phyloP scores from a whole-genome alignment of 805 yeast genomes.

The Yarrowia porcina region DNA sequence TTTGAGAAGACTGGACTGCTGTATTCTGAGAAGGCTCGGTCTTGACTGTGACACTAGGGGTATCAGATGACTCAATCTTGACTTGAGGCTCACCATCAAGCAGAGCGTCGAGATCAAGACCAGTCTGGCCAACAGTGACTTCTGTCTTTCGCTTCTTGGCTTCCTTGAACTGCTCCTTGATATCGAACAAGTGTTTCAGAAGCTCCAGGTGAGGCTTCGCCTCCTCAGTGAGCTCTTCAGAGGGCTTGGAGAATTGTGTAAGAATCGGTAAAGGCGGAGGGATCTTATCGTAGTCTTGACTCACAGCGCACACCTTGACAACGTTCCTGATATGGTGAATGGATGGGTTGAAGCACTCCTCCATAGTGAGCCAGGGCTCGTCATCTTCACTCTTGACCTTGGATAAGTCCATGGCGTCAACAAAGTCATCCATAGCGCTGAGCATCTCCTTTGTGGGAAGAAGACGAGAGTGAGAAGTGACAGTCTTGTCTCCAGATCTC shows the following conservation, averaged over 20 bases:
- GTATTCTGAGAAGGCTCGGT: background rate
- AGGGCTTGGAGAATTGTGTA: slow-evolving; percentile 30
- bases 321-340: slow-evolving; percentile 32
- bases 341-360: slow-evolving; percentile 36
- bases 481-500: slow-evolving; percentile 39
- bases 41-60: background rate
- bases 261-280: slow-evolving; percentile 37
- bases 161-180: slow-evolving; percentile 27
- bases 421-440: slow-evolving; percentile 44
- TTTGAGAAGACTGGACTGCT: background rate
- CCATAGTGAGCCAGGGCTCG: slow-evolving; percentile 34
- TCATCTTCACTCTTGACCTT: slow-evolving; percentile 28
- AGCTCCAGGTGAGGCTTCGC: slow-evolving; percentile 25
- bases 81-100: background rate
- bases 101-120: slow-evolving; percentile 32
- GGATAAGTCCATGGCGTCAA: slow-evolving; percentile 46
- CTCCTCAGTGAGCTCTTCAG: slow-evolving; percentile 28
- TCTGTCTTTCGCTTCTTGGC: slow-evolving; percentile 14
- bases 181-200: slow-evolving; percentile 29
- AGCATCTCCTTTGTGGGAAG: slow-evolving; percentile 44
- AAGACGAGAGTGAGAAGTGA: slow-evolving; percentile 31
- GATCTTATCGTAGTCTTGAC: slow-evolving; percentile 36
- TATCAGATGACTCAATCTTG: background rate
- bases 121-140: slow-evolving; percentile 24
- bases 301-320: slow-evolving; percentile 38